Percentiles rank a stretch among this genome's conserved stretches.
phyloP scores from a whole-genome alignment of 352 stramenopile species.

The Globisporangium acanthophoron region DNA sequence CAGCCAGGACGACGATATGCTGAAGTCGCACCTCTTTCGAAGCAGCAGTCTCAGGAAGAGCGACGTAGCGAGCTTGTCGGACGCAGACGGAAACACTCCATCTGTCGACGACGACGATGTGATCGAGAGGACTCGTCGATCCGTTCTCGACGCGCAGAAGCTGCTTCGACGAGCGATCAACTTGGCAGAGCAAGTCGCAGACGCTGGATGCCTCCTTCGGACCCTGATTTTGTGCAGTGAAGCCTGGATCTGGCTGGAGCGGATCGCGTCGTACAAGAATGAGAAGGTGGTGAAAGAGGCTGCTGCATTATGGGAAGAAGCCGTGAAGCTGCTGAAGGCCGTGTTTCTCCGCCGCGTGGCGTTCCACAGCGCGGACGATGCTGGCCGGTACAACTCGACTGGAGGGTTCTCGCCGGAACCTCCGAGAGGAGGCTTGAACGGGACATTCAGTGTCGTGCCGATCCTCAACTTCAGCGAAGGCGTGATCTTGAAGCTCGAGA shows the following conservation, averaged over 20 bases:
- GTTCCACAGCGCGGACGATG: constrained; percentile 36
- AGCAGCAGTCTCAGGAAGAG: constrained; percentile 6
- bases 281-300: constrained; percentile 72
- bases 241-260: constrained; percentile 77
- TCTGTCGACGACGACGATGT: constrained; percentile 26
- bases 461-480: constrained; percentile 82
- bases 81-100: neutral
- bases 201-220: constrained; percentile 46
- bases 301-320: constrained; percentile 76
- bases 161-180: constrained; percentile 58
- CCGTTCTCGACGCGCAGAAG: constrained; percentile 55
- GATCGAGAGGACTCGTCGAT: constrained; percentile 58
- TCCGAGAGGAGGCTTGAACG: constrained; percentile 13
- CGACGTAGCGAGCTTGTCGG: neutral
- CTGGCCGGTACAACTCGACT: neutral
- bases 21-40: constrained; percentile 21
- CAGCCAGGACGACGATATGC: constrained; percentile 56
- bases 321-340: constrained; percentile 63
- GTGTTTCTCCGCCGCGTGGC: constrained; percentile 75
- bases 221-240: constrained; percentile 60
- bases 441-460: constrained; percentile 63
- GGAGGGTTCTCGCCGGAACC: neutral
- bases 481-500: constrained; percentile 64
- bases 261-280: constrained; percentile 70
- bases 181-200: constrained; percentile 62